A percentile compares a stretch with the other conserved stretches of the same genome.
phyloP scores from a whole-genome alignment of 805 yeast genomes.

The Torulaspora indica region DNA sequence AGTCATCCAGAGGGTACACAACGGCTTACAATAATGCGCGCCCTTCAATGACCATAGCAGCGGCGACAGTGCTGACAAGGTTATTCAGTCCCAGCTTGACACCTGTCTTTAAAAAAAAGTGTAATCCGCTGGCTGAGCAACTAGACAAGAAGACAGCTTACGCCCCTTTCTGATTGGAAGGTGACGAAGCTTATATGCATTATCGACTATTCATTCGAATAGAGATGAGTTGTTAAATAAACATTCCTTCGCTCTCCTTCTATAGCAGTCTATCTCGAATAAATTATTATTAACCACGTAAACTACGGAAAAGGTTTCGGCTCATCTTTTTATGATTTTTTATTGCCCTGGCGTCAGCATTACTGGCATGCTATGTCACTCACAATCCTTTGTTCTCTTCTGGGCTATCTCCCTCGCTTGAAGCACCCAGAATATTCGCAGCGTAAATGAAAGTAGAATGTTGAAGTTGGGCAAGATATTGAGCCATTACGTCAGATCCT shows the following conservation, averaged over 20 bases:
- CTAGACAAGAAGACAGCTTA: no score
- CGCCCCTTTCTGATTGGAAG: no score
- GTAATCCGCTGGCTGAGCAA: no score
- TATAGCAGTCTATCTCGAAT: background rate
- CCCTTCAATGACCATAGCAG: no score
- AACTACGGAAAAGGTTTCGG: background rate
- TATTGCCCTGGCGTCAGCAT: background rate
- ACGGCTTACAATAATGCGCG: background rate
- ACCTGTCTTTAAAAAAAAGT: no score
- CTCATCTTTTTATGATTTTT: background rate
- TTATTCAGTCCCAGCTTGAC: no score
- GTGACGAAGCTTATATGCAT: no score
- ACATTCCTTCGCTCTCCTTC: background rate
- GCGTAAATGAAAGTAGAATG: slow-evolving; percentile 55
- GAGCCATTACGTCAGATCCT: slow-evolving; percentile 75
- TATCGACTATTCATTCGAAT: no score
- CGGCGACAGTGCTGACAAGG: no score
- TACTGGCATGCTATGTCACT: background rate
- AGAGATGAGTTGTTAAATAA: background rate
- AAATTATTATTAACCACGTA: background rate
- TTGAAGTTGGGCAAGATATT: slow-evolving; percentile 67
- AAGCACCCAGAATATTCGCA: slow-evolving; percentile 48
- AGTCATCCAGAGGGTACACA: background rate
- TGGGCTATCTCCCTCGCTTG: slow-evolving; percentile 36
- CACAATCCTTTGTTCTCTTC: slow-evolving; percentile 15